Evolutionary conservation across 2,329 filamentous ascomycete genomes (phyloP), one percentile per base, ranked within the genome.

Genomic region (Sclerotiophoma versabilis): DNA sequence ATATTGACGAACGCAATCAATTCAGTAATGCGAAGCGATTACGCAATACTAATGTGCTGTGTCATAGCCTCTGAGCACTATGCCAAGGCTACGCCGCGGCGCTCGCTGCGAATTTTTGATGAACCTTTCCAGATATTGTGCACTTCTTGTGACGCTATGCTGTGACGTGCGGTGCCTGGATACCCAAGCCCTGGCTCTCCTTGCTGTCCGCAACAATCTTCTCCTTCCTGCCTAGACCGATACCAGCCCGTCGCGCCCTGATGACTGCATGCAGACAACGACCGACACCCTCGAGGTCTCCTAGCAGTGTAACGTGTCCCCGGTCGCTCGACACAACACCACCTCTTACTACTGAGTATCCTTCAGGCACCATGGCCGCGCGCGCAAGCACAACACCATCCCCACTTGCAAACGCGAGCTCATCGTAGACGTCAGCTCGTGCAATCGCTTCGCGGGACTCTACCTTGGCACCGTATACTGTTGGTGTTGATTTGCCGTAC

Each of bases 361-460:
- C 92, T 2, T 84, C 77, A 0, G 93, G 93, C 36, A 96, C 75
- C 90, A 96, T 93, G 0, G 92, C 90, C 57, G 93, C 91, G 44
- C 86, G 86, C 0, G 93, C 91, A 6, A 97, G 82, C 49, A 93
- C 92, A 0, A 98, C 93, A 0, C 93, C 93, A 70, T 98, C 93
- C 2, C 93, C 92, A 19, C 88, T 88, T 0, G 90, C 89, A 76
- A 97, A 97, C 0, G 91, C 84, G 2, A 98, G 81, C 64, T 96
- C 88, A 61, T 96, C 92, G 71, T 96, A 97, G 0, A 86, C 88
- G 73, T 96, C 91, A 0, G 85, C 79, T 57, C 86, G 85, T 43
- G 86, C 84, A 62, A 97, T 96, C 0, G 83, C 87, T 48, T 93
- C 92, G 3, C 83, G 81, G 2, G 86, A 85, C 12, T 83, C 78